Conservation (phyloP, 2,329 filamentous ascomycete species). For the Colletotrichum acutatum region DNA sequence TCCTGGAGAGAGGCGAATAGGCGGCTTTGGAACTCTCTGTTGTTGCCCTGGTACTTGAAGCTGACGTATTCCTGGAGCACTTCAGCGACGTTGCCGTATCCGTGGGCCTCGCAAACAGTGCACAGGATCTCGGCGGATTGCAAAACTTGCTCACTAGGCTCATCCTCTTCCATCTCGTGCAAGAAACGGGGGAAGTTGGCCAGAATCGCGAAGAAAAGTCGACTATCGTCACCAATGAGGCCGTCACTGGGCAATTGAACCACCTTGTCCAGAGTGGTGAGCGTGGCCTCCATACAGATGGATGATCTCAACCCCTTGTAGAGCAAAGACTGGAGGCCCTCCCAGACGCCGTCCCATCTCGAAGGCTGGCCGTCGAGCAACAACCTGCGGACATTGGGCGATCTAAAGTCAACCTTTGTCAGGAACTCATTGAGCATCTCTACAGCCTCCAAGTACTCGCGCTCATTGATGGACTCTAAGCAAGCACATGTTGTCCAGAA, state of each 20-base stretch:
- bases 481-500: slow-evolving; percentile 99
- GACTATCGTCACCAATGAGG: slow-evolving; percentile 83
- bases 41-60: slow-evolving; percentile 68
- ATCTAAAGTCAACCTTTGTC: slow-evolving; percentile 83
- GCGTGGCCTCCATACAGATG: slow-evolving; percentile 79
- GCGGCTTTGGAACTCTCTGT: slow-evolving; percentile 80
- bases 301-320: slow-evolving; percentile 95
- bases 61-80: slow-evolving; percentile 78
- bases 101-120: slow-evolving; percentile 78
- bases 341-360: slow-evolving; percentile 90
- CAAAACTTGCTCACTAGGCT: slow-evolving; percentile 65
- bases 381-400: slow-evolving; percentile 73
- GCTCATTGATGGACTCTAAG: slow-evolving; percentile 95
- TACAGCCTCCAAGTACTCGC: slow-evolving; percentile 90
- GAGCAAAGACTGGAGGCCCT: slow-evolving; percentile 85
- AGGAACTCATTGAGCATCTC: slow-evolving; percentile 91
- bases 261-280: slow-evolving; percentile 82
- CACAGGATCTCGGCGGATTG: slow-evolving; percentile 77
- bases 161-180: slow-evolving; percentile 76
- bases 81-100: slow-evolving; percentile 73
- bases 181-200: slow-evolving; percentile 93
- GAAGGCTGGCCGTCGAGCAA: slow-evolving; percentile 83
- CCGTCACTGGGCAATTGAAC: slow-evolving; percentile 82
- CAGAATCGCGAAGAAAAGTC: slow-evolving; percentile 86
- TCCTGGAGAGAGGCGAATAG: slow-evolving; percentile 79